Conservation (phyloP, 2,329 filamentous ascomycete genomes). For the Sporothrix protearum region DNA sequence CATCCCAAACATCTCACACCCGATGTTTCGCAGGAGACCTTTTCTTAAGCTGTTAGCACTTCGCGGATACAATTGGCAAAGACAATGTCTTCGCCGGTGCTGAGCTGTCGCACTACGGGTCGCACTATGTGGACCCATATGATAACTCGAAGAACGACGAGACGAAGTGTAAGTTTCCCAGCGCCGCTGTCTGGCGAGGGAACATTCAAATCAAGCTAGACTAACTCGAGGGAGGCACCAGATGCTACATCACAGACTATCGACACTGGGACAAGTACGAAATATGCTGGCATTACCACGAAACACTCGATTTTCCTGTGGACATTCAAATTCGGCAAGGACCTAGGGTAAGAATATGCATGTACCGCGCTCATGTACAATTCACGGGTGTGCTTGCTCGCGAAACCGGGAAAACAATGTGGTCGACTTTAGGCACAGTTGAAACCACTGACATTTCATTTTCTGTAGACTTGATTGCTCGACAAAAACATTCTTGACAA, state of each 20-base stretch:
- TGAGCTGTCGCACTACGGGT: constrained; percentile 40
- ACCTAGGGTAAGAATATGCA: constrained; percentile 38
- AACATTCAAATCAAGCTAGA: too few species aligned
- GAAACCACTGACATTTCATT: neutral
- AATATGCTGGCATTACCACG: constrained; percentile 37
- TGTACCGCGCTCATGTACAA: too few species aligned
- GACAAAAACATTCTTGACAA: neutral
- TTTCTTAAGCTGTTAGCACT: constrained; percentile 36
- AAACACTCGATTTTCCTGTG: constrained; percentile 36
- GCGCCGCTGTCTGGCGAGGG: constrained; percentile 39
- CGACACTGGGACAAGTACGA: constrained; percentile 31
- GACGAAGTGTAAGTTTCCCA: constrained; percentile 38
- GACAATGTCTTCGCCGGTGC: constrained; percentile 38
- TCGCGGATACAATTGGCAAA: constrained; percentile 35
- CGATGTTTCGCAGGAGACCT: constrained; percentile 36
- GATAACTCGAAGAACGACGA: constrained; percentile 39
- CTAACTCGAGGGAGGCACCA: neutral
- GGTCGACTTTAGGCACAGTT: too few species aligned
- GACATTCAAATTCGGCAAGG: constrained; percentile 40
- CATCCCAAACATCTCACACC: constrained; percentile 38
- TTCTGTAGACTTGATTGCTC: neutral
- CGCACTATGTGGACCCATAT: constrained; percentile 44
- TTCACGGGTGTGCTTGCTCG: too few species aligned
- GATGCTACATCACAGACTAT: neutral
- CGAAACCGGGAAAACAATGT: too few species aligned